These are phyloP conservation scores for Ambrosiella xylebori DNA, from an alignment of 2,329 filamentous ascomycete species.

Conservation along the genomic window DNA sequence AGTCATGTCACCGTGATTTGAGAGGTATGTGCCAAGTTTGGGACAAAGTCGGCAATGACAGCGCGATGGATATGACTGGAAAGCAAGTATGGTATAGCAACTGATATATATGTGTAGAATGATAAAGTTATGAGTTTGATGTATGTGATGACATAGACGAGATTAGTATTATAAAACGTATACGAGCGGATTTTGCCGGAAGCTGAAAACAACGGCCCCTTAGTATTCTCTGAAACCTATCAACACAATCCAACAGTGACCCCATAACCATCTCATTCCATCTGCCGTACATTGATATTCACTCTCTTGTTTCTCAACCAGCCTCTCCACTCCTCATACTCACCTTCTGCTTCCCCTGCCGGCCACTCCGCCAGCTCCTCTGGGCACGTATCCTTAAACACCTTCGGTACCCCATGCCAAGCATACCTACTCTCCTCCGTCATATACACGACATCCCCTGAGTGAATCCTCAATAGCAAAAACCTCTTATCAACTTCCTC, in stretches of 20 bases:
- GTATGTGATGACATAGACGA: background rate
- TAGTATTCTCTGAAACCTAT: background rate
- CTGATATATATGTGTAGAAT: too few species aligned
- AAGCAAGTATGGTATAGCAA: too few species aligned
- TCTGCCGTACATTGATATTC: slow-evolving; percentile 85
- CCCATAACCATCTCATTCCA: slow-evolving; percentile 36
- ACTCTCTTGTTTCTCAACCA: slow-evolving; percentile 84
- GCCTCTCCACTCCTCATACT: slow-evolving; percentile 53
- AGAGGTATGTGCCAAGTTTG: too few species aligned
- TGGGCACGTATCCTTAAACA: slow-evolving; percentile 65
- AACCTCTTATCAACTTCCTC: slow-evolving; percentile 27
- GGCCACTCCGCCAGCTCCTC: slow-evolving; percentile 62
- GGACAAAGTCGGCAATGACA: too few species aligned
- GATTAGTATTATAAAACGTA: too few species aligned
- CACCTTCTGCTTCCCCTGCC: slow-evolving; percentile 19
- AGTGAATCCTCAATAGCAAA: slow-evolving; percentile 51
- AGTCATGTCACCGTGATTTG: too few species aligned
- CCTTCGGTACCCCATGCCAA: slow-evolving; percentile 89
- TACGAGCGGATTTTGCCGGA: too few species aligned
- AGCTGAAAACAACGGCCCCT: too few species aligned
- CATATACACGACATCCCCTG: slow-evolving; percentile 88
- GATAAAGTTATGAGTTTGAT: background rate
- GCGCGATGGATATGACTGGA: too few species aligned
- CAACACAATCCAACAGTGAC: background rate
- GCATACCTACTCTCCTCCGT: slow-evolving; percentile 63